Evolutionary conservation across 164 flowering plant species (phyloP).

Genomic region (Nelumbo lutea): DNA sequence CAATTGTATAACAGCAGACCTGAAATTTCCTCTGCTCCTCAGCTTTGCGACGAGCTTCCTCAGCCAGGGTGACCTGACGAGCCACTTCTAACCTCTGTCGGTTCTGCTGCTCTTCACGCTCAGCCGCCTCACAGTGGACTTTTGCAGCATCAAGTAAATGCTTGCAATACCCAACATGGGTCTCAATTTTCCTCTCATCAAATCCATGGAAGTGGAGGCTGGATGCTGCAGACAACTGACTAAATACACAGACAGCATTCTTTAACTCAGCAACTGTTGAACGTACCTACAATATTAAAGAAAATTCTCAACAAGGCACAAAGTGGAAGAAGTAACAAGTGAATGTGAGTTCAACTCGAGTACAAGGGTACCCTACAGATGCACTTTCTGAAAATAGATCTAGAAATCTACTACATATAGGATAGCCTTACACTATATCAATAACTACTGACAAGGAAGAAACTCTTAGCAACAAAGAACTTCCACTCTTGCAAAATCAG

Average conservation of each 20-base stretch:
- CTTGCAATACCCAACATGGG: conserved; percentile 93
- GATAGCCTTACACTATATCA: too few relatives aligned
- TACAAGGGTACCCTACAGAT: not conserved
- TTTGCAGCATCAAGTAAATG: conserved; percentile 88
- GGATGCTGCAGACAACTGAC: conserved; percentile 79
- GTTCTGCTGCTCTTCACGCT: conserved; percentile 79
- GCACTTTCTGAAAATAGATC: too few relatives aligned
- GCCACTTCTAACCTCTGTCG: conserved; percentile 80
- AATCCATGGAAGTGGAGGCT: conserved; percentile 85
- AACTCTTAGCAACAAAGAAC: too few relatives aligned
- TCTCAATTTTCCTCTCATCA: conserved; percentile 94
- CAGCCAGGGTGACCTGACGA: conserved; percentile 79
- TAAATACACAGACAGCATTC: conserved; percentile 91
- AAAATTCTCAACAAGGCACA: conserved; percentile 6
- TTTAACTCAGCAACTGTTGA: conserved; percentile 78
- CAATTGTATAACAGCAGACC: conserved; percentile 31
- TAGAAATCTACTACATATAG: too few relatives aligned
- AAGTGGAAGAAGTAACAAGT: not conserved
- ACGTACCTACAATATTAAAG: conserved; percentile 51
- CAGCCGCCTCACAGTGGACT: conserved; percentile 91
- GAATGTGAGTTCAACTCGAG: not conserved
- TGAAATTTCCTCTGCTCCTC: conserved; percentile 86
- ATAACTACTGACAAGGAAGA: too few relatives aligned
- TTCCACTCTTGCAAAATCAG: too few relatives aligned
- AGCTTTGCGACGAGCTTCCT: conserved; percentile 89